Percentiles rank a stretch among this genome's conserved stretches.
Conservation (phyloP, 1,284 basidiomycete species). For the Microstroma glucosiphilum region DNA sequence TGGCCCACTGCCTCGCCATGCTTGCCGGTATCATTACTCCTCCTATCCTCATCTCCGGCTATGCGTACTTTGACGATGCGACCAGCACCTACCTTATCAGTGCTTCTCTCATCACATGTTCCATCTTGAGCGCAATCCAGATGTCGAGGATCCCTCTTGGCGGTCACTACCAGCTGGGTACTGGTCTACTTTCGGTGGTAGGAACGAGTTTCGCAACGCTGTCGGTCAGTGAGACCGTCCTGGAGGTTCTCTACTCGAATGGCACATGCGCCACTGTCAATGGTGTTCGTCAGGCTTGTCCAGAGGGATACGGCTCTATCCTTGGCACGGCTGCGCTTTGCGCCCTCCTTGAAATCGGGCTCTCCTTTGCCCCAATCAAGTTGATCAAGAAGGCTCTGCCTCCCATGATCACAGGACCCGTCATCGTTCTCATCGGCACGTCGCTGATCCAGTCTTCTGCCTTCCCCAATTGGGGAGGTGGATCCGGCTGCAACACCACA, state of each 20-base stretch:
- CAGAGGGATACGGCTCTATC: slow-evolving; percentile 52
- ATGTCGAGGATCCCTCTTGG: slow-evolving; percentile 62
- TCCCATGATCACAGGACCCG: slow-evolving; percentile 64
- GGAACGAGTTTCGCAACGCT: slow-evolving; percentile 77
- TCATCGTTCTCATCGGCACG: slow-evolving; percentile 59
- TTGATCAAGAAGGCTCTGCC: slow-evolving; percentile 68
- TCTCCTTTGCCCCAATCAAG: slow-evolving; percentile 64
- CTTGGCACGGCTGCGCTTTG: slow-evolving; percentile 70
- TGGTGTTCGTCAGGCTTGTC: slow-evolving; percentile 63
- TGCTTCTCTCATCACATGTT: slow-evolving; percentile 64
- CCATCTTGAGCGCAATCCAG: slow-evolving; percentile 67
- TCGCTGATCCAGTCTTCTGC: slow-evolving; percentile 69
- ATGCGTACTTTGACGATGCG: slow-evolving; percentile 41
- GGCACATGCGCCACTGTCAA: slow-evolving; percentile 67
- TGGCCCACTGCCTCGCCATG: slow-evolving; percentile 76
- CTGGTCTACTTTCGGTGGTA: slow-evolving; percentile 74
- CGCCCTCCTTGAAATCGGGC: slow-evolving; percentile 69
- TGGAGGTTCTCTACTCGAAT: slow-evolving; percentile 67
- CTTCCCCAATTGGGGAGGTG: slow-evolving; percentile 72
- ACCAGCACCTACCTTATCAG: slow-evolving; percentile 74
- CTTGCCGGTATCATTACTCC: slow-evolving; percentile 68
- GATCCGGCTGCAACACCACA: slow-evolving; percentile 59
- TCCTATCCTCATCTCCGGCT: slow-evolving; percentile 61
- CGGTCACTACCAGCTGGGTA: slow-evolving; percentile 63
- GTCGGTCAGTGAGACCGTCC: slow-evolving; percentile 63